phyloP scores from a whole-genome alignment of 148 eudicot genomes.

The Fagopyrum tataricum region DNA sequence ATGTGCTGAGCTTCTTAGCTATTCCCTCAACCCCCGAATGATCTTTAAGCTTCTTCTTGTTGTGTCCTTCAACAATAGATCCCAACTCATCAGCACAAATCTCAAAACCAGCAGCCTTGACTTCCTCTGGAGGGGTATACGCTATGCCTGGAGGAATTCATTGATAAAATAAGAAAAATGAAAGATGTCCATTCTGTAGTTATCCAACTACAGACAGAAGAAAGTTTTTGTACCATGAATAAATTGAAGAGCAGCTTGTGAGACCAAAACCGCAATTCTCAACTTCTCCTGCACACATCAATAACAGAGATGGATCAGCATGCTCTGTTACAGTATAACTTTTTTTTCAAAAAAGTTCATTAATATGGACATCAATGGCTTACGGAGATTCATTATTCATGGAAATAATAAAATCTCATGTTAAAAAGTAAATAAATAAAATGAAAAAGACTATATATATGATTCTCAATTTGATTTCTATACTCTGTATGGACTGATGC shows the following conservation, averaged over 20 bases:
- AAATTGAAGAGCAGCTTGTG: conserved; percentile 87
- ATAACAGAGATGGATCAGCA: not conserved
- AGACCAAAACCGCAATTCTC: conserved; percentile 73
- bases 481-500: not conserved
- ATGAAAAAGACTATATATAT: not conserved
- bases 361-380: not conserved
- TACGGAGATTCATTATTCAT: not conserved
- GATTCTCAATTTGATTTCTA: not conserved
- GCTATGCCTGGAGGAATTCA: conserved; percentile 43
- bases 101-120: conserved; percentile 65
- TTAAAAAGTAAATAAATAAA: not conserved
- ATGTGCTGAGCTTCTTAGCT: conserved; percentile 52
- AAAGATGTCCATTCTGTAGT: conserved; percentile 3
- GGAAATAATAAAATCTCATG: not conserved
- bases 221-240: conserved; percentile 44
- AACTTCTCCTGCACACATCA: conserved; percentile 55
- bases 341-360: not conserved
- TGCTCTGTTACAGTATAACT: not conserved
- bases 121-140: conserved; percentile 61
- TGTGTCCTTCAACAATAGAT: conserved; percentile 72
- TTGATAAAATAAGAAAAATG: conserved; percentile 11
- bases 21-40: conserved; percentile 76
- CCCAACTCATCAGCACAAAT: conserved; percentile 81
- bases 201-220: not conserved
- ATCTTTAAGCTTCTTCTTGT: conserved; percentile 46